phyloP scores from a whole-genome alignment of 495 filamentous ascomycete genomes.

The Wilcoxina mikolae region DNA sequence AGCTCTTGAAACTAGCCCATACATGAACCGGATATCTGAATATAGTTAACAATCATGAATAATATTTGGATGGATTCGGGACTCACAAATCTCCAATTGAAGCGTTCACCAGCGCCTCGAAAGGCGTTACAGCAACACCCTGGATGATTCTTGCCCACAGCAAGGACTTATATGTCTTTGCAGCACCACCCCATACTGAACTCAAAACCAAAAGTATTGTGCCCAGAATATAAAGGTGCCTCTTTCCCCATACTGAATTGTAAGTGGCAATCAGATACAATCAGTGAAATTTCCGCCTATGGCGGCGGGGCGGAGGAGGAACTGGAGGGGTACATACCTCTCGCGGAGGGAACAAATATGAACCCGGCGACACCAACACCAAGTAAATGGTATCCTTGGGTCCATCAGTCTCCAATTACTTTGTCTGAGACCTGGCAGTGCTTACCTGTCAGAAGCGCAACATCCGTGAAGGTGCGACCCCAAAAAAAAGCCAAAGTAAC shows the following conservation, averaged over 20 bases:
- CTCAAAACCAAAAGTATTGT: constrained; percentile 56
- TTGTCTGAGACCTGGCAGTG: background rate
- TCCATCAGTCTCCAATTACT: too few species aligned
- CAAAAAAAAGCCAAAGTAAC: constrained; percentile 52
- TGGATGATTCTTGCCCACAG: constrained; percentile 64
- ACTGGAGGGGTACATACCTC: constrained; percentile 23
- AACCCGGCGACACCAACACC: constrained; percentile 69
- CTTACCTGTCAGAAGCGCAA: constrained; percentile 54
- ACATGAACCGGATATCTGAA: constrained; percentile 49
- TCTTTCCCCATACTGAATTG: constrained; percentile 61
- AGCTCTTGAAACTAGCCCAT: constrained; percentile 24
- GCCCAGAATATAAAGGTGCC: constrained; percentile 73
- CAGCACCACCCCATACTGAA: constrained; percentile 63
- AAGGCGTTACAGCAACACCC: constrained; percentile 60
- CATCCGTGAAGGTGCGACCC: constrained; percentile 44
- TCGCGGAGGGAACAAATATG: constrained; percentile 71
- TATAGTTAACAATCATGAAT: background rate
- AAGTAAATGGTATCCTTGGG: constrained; percentile 68
- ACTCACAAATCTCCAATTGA: constrained; percentile 57
- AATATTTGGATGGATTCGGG: constrained; percentile 8
- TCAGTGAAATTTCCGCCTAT: too few species aligned
- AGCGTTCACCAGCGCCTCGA: constrained; percentile 62
- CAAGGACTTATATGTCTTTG: constrained; percentile 49
- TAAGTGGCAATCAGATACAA: too few species aligned
- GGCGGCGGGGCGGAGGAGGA: too few species aligned